Evolutionary conservation across 306 rosid species (phyloP).

Genomic region (Casuarina equisetifolia): DNA sequence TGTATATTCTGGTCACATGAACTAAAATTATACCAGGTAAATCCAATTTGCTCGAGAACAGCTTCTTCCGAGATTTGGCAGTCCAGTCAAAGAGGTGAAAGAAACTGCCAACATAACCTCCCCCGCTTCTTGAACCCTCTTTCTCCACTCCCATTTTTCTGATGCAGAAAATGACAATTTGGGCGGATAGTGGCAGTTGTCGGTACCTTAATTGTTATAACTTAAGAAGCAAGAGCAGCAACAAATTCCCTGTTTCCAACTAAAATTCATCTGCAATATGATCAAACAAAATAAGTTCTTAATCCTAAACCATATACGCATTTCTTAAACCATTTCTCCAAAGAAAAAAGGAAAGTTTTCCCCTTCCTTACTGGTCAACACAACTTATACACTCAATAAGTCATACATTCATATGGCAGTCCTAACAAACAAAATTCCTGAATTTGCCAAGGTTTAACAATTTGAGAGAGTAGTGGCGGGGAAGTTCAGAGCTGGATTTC

Average conservation of each 20-base stretch:
- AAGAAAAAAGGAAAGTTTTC: neutral
- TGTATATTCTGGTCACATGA: conserved; percentile 9
- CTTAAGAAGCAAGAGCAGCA: conserved; percentile 20
- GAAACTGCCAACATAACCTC: conserved; percentile 73
- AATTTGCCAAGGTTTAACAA: neutral
- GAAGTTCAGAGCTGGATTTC: neutral
- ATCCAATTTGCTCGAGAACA: conserved; percentile 68
- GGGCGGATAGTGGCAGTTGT: too few species aligned
- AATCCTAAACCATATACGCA: neutral
- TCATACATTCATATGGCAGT: neutral
- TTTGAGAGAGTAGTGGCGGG: too few species aligned
- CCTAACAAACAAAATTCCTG: neutral
- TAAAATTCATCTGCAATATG: conserved; percentile 30
- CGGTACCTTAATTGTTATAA: conserved; percentile 30
- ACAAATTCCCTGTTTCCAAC: conserved; percentile 20
- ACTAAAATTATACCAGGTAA: conserved; percentile 47
- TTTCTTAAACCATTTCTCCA: neutral
- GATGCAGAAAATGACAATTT: conserved; percentile 28
- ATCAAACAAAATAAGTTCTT: conserved; percentile 8
- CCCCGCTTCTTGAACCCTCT: conserved; percentile 63
- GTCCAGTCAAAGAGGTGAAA: conserved; percentile 92
- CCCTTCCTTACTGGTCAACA: neutral
- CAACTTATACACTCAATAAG: neutral
- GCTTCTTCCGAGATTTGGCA: conserved; percentile 79
- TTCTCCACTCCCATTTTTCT: conserved; percentile 75